Evolutionary conservation across 345 rosid species (phyloP), one percentile per base, ranked within the genome.

Genomic region (Alliaria petiolata): DNA sequence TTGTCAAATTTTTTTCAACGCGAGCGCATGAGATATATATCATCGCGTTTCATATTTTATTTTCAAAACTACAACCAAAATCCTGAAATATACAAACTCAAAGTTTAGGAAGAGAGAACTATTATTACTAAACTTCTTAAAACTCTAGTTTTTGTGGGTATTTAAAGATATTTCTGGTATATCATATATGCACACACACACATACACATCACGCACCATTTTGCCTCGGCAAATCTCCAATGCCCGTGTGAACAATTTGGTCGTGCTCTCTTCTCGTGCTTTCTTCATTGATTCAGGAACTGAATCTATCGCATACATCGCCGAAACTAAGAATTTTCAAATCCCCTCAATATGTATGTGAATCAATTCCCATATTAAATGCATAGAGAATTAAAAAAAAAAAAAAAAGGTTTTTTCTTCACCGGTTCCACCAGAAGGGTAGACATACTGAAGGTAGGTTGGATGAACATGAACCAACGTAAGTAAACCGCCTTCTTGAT

Each of bases 381-480:
- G 25, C 22, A 20, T 19, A 53, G 0, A 60, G 2, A 70, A 22
- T 3, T 6, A 39, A 55, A 31, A n/a, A 49, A 12, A 49, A 50
- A 31, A 8, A 65, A 59, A 54, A 3, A 40, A 12, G 12, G 4
- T 15, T 3, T 49, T 26, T 19, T 64, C 4, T 43, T 70, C 80
- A 26, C 85, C 90, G 0, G 90, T 80, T 35, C 87, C 89, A 14
- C 87, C 90, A 12, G 81, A 66, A 7, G 96, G 84, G 57, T 63
- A 69, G 34, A 82, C 19, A 42, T 42, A 36, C 31, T 77, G 78
- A 58, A 76, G 80, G 38, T 81, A 82, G 0, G 89, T 82, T 26
- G 78, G 81, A 45, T 86, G 90, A 70, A 85, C 90, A 63, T 88
- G 91, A 72, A 85, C 71, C 56, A 86, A 65, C 0, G 82, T 81